phyloP scores from a whole-genome alignment of 1,284 basidiomycete genomes.

The Naganishia cerealis region DNA sequence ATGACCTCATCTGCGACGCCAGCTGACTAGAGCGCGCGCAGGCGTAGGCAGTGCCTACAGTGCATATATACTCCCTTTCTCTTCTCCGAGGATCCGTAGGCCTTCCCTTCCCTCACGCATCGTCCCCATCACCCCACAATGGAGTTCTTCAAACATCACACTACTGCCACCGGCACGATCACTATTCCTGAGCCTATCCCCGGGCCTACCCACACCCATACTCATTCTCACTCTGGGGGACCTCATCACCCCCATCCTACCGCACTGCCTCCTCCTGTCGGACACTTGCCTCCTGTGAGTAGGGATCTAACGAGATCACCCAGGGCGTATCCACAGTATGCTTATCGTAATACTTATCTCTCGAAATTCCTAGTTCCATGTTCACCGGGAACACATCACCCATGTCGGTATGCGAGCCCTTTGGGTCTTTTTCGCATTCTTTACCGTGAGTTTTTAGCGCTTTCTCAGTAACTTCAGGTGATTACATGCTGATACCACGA shows the following conservation, averaged over 20 bases:
- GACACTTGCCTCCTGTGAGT: constrained; percentile 25
- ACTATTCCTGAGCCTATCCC: constrained; percentile 32
- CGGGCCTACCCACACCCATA: constrained; percentile 14
- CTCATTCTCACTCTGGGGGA: constrained; percentile 7
- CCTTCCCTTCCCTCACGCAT: neutral
- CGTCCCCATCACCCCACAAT: constrained; percentile 4
- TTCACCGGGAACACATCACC: constrained; percentile 25
- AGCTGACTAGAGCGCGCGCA: constrained; percentile 1
- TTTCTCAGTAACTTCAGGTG: neutral
- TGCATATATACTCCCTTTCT: neutral
- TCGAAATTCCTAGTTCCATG: constrained; percentile 7
- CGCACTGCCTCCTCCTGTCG: constrained; percentile 21
- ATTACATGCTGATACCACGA: neutral
- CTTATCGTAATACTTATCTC: neutral
- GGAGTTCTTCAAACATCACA: constrained; percentile 25
- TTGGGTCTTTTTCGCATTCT: constrained; percentile 27
- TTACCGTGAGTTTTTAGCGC: constrained; percentile 10
- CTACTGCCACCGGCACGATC: constrained; percentile 25
- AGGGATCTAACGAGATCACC: too few species aligned
- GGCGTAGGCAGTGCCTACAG: neutral
- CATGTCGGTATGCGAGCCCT: constrained; percentile 23
- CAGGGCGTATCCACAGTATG: too few species aligned
- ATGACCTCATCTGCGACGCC: neutral
- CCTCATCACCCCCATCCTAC: constrained; percentile 15
- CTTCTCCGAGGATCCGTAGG: neutral